These are phyloP conservation scores for Turritis glabra DNA, from an alignment of 345 rosid genomes.

Conservation along the genomic window DNA sequence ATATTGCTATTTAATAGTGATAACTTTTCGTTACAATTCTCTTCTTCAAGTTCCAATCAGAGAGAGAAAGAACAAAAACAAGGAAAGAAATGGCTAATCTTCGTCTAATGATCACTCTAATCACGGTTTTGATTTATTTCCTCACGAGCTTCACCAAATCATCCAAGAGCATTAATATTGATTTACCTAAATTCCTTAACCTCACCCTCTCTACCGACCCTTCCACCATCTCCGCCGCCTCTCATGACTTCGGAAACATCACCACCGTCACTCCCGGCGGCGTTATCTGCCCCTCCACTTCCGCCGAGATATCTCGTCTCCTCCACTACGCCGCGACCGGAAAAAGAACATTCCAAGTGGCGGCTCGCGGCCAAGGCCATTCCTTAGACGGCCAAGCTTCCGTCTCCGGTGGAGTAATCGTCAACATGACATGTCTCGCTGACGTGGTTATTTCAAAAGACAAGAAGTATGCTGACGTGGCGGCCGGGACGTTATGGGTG, in stretches of 20 bases:
- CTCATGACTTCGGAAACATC: constrained; percentile 73
- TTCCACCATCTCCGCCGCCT: constrained; percentile 44
- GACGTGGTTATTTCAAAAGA: constrained; percentile 43
- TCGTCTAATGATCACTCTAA: constrained; percentile 25
- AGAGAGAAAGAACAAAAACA: constrained; percentile 15
- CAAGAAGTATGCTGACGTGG: constrained; percentile 68
- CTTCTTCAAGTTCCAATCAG: constrained; percentile 32
- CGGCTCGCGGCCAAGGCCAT: constrained; percentile 87
- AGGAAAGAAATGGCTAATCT: constrained; percentile 30
- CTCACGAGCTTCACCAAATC: constrained; percentile 14
- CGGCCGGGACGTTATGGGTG: constrained; percentile 79
- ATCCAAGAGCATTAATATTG: constrained; percentile 10
- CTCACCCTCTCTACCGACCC: constrained; percentile 48
- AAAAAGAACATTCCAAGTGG: constrained; percentile 50
- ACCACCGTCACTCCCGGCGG: constrained; percentile 52
- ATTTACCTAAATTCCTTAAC: constrained; percentile 29
- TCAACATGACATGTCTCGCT: constrained; percentile 71
- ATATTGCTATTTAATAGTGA: not conserved
- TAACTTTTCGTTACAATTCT: not conserved
- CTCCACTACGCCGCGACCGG: constrained; percentile 46
- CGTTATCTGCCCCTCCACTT: constrained; percentile 64
- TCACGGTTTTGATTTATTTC: constrained; percentile 1
- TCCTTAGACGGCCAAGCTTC: constrained; percentile 85
- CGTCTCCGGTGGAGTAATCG: constrained; percentile 63
- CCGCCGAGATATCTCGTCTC: constrained; percentile 50